These are phyloP conservation scores for Taphrina sp. DNA, from an alignment of 1,139 yeast genomes.

Conservation along the genomic window DNA sequence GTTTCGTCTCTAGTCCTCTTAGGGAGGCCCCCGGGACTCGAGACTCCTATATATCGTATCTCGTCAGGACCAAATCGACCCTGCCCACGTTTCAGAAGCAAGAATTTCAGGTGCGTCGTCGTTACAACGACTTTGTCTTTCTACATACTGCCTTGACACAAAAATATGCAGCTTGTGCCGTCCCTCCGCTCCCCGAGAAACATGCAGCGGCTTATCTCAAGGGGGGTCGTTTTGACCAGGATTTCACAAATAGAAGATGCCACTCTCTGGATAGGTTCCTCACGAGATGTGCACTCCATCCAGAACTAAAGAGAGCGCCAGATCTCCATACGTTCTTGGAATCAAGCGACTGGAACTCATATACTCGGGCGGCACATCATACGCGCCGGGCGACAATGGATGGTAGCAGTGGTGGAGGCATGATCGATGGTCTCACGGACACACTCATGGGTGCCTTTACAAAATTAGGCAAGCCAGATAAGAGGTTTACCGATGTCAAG, in stretches of 20 bases:
- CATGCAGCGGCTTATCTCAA: conserved; percentile 75
- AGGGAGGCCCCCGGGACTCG: conserved; percentile 68
- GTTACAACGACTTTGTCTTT: conserved; percentile 79
- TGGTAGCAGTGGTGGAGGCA: conserved; percentile 39
- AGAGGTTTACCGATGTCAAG: conserved; percentile 78
- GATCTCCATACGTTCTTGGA: conserved; percentile 75
- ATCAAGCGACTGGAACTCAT: conserved; percentile 79
- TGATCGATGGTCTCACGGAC: conserved; percentile 71
- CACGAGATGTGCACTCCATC: conserved; percentile 70
- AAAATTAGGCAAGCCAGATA: conserved; percentile 68
- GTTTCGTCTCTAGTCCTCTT: conserved; percentile 65
- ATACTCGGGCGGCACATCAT: conserved; percentile 55
- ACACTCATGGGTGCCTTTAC: conserved; percentile 89
- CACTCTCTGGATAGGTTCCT: conserved; percentile 76
- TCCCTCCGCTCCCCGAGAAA: conserved; percentile 94
- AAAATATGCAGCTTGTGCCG: conserved; percentile 79
- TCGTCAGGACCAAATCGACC: conserved; percentile 61
- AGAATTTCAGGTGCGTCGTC: conserved; percentile 61
- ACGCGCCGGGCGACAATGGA: conserved; percentile 35
- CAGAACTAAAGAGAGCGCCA: conserved; percentile 65
- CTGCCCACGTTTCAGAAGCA: conserved; percentile 50
- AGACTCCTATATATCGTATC: conserved; percentile 73
- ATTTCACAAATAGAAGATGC: conserved; percentile 81
- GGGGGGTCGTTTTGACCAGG: conserved; percentile 83
- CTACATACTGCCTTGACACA: conserved; percentile 68